Evolutionary conservation across 352 stramenopile genomes (phyloP).

Genomic region (Globisporangium radiosum): DNA sequence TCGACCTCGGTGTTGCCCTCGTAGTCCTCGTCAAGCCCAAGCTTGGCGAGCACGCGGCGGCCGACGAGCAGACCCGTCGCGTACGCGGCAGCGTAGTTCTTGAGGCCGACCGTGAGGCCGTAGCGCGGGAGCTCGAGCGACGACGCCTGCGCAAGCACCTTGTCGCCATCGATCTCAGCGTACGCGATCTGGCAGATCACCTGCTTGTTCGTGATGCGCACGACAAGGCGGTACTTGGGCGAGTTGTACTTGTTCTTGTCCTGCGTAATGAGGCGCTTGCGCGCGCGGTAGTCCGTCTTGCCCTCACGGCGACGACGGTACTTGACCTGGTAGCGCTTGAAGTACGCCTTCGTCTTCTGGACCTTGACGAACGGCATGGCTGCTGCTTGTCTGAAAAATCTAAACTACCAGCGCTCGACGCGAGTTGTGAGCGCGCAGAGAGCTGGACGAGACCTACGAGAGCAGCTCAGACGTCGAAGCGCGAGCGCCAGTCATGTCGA

Average conservation of each 20-base stretch:
- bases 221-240: constrained; percentile 96
- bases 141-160: constrained; percentile 91
- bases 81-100: constrained; percentile 99
- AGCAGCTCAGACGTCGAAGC: neutral
- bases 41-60: constrained; percentile 95
- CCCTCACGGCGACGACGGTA: constrained; percentile 96
- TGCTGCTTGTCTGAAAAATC: constrained; percentile 43
- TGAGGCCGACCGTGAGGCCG: constrained; percentile 95
- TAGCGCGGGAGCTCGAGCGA: constrained; percentile 97
- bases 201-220: constrained; percentile 94
- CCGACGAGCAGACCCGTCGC: constrained; percentile 94
- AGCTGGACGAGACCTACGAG: too few species aligned
- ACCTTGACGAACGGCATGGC: constrained; percentile 97
- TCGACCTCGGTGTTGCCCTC: constrained; percentile 96
- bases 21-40: constrained; percentile 97
- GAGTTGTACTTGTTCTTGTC: constrained; percentile 99
- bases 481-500: constrained; percentile 4
- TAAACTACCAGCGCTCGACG: constrained; percentile 30
- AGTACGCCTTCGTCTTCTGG: constrained; percentile 99
- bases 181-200: constrained; percentile 99
- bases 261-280: constrained; percentile 97
- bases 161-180: constrained; percentile 97
- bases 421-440: neutral
- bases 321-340: constrained; percentile 99
- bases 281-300: constrained; percentile 99